Base-by-base conservation (phyloP, 257 asterid genomes). In the Solanum gandarillasii region DNA sequence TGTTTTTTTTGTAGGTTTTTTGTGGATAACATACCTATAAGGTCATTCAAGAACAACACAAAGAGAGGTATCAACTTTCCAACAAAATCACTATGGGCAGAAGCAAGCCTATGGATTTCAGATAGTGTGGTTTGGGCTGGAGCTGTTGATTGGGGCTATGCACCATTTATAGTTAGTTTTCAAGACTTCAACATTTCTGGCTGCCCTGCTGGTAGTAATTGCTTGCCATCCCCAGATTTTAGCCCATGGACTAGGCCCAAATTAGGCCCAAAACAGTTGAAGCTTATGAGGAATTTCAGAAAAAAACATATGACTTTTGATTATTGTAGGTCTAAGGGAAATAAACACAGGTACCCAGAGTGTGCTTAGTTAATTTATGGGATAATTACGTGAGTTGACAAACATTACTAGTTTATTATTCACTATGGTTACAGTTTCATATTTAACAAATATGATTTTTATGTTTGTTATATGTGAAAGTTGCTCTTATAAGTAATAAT, bases 41-140 rank as follows among this genome's bases (percentile, higher is more conserved):
- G 88, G n/a, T 12, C 86, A 73, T 73, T 84, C 81, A 41, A 74
- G 82, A 88, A 88, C 78, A 36, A 58, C 32, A 75, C 38, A 14
- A 29, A 14, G 1, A 52, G n/a, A 16, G 86, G 86, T 18, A 2
- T 60, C 2, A 74, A 43, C 58, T 84, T n/a, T 36, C 90, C 87
- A 18, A 20, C 86, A 27, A 70, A 41, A 46, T 48, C 90, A 38
- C 85, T 88, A 87, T 83, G 71, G 72, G 5, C 65, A 84, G 62
- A 39, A 12, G 85, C 72, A 41, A 84, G 58, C 7, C 36, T 88
- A 38, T 88, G 90, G 90, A 11, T 58, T 21, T 87, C 86, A 74
- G 55, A 88, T 5, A 36, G 43, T 52, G 60, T 1, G 79, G 32
- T 2, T 73, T 71, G 34, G 90, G 90, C 81, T n/a, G 38, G 83